Conservation (phyloP, 2,329 filamentous ascomycete species). For the Coleophoma eucalyptorum region DNA sequence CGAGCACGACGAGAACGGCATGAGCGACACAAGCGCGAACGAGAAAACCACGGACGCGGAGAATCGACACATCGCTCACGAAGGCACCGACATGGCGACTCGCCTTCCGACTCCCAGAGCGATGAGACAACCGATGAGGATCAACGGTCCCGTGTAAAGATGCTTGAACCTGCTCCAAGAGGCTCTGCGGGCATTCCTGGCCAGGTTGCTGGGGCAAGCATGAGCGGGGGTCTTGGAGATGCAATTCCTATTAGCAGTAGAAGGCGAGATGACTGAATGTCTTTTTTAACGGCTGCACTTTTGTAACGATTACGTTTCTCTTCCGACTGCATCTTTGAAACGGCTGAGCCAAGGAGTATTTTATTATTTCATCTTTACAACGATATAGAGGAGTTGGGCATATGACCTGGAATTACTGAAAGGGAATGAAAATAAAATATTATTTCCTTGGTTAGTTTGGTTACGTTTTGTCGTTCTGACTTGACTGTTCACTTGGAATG, state of each 20-base stretch:
- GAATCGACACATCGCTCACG: slow-evolving; percentile 7
- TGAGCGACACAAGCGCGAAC: slow-evolving; percentile 26
- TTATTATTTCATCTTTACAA: too few relatives aligned
- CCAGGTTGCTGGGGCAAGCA: slow-evolving; percentile 10
- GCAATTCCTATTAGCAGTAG: background rate
- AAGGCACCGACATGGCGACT: slow-evolving; percentile 14
- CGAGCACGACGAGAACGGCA: slow-evolving; percentile 24
- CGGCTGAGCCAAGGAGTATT: too few relatives aligned
- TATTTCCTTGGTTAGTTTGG: too few relatives aligned
- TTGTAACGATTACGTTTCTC: too few relatives aligned
- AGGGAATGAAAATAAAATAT: too few relatives aligned
- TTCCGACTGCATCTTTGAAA: too few relatives aligned
- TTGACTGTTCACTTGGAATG: too few relatives aligned
- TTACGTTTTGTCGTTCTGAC: too few relatives aligned
- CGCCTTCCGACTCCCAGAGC: background rate
- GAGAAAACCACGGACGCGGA: slow-evolving; percentile 7
- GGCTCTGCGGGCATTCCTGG: slow-evolving; percentile 15
- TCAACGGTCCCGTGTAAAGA: slow-evolving; percentile 13
- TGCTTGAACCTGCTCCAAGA: slow-evolving; percentile 20
- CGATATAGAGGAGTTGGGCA: too few relatives aligned
- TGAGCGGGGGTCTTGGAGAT: slow-evolving; percentile 24
- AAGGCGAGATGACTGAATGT: background rate
- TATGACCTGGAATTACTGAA: too few relatives aligned
- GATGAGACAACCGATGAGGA: slow-evolving; percentile 9
- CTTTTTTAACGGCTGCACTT: background rate